Evolutionary conservation across 202 grass and related monocot species (phyloP).

Genomic region (Bolboschoenoplectus hybrid): DNA sequence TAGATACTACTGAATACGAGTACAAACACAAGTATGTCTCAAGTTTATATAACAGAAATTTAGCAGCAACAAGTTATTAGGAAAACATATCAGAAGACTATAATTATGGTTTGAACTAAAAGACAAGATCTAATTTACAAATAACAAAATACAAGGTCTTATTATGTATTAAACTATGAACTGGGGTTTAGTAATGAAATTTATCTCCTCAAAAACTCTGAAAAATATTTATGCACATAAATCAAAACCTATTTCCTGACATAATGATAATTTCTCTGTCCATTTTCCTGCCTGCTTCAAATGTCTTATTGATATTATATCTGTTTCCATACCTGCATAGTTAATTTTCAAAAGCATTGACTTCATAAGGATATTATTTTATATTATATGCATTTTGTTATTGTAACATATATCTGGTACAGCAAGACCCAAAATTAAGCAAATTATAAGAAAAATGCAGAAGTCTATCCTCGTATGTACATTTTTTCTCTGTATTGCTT

Average conservation of each 20-base stretch:
- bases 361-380: not conserved
- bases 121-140: not conserved
- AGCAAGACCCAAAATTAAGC: not conserved
- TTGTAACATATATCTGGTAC: not conserved
- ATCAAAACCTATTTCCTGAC: not conserved
- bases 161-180: slow-evolving; percentile 26
- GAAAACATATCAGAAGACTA: not conserved
- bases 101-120: not conserved
- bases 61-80: not conserved
- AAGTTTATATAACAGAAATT: not conserved
- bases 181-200: not conserved
- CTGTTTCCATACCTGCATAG: no score
- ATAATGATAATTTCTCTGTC: not conserved
- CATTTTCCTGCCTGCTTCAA: not conserved
- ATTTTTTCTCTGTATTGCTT: slow-evolving; percentile 8
- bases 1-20: not conserved
- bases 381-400: not conserved
- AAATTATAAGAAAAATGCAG: not conserved
- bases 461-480: not conserved
- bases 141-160: not conserved
- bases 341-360: no score
- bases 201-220: not conserved
- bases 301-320: slow-evolving; percentile 4
- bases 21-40: not conserved
- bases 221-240: not conserved